Evolutionary conservation across 1,284 basidiomycete species (phyloP), one percentile per base, ranked within the genome.

Genomic region (Austroboletus novae-zelandiae): DNA sequence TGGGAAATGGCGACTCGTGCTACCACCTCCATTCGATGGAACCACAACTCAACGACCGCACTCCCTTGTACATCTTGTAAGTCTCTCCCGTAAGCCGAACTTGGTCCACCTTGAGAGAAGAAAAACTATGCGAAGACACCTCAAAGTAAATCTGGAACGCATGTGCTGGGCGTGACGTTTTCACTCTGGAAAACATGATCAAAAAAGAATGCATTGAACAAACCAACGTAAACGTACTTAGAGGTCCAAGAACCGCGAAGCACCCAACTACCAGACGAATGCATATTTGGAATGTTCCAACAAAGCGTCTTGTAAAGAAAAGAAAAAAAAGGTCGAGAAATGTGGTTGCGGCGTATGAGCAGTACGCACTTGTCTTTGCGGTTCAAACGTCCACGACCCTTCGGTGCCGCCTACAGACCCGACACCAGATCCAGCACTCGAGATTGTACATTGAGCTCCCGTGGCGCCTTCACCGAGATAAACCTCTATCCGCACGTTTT

Each of bases 51-150:
- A 73, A 72, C 35, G 83, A 81, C 58, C 89, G 71, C 50, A 91
- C 84, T 18, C 89, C 89, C 64, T 82, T 96, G 74, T 91, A 94
- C 14, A 83, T 77, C 69, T 95, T 96, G 72, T 94, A 94, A 1
- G 75, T 70, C 66, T 90, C 89, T 3, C 87, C 84, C 0, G 80
- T 80, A n/a, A 97, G 73, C 64, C 86, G 91, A 50, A 98, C 78
- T 58, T 92, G 86, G 54, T 93, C 89, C 3, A 97, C 86, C 56
- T 89, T 89, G 47, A 97, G 72, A 9, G 85, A 79, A 2, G 91
- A 93, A 65, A 88, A 89, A 35, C 84, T 84, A 63, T 89, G 76
- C 40, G 86, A 81, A 20, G 83, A 77, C 31, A 94, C 79, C 39
- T 82, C 79, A 69, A 91, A 97, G 9, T 71, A 72, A 31, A 92